Evolutionary conservation across 1,284 basidiomycete species (phyloP), one percentile per base, ranked within the genome.

Genomic region (Marasmius fiardii): DNA sequence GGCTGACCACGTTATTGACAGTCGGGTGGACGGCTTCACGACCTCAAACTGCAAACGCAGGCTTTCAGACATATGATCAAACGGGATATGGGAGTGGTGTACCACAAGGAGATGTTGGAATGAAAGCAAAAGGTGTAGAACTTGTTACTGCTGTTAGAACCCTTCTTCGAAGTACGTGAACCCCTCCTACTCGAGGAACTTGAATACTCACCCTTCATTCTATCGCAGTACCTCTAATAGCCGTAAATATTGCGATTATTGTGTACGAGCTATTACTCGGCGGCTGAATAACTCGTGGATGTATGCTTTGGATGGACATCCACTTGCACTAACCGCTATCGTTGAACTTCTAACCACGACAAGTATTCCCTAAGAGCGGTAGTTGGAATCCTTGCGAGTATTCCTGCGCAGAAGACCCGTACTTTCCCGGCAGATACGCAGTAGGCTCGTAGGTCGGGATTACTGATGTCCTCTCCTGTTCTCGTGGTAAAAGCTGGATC

Each of bases 81-180:
- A 71, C 75, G 53, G 79, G 79, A 31, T 85, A 81, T 58, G 78
- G n/a, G 11, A 16, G 39, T 20, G 39, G 79, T 21, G 74, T 66
- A 53, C 76, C 68, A 61, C 81, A 74, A 63, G 74, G 67, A 67
- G 92, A 92, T 28, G 73, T 82, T 57, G 81, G 89, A 39, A 76
- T 98, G 61, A 98, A 98, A 75, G 84, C 83, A 55, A 86, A 92
- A 65, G 71, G 97, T 50, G 86, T 98, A 68, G 92, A 94, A 71
- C 81, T 98, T 63, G 98, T 98, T 61, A 83, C 89, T 62, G 95
- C 95, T 26, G 94, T 98, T 56, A 79, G 95, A 71, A 98, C 94
- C 54, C 78, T 98, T 60, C 90, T 98, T 89, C 85, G 96, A 71
- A 93, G 95, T 98, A 61, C 64, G 76, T 77, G 31, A 45, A 31